phyloP scores from a whole-genome alignment of 2,329 filamentous ascomycete genomes.

The Epicoccum nigrum region DNA sequence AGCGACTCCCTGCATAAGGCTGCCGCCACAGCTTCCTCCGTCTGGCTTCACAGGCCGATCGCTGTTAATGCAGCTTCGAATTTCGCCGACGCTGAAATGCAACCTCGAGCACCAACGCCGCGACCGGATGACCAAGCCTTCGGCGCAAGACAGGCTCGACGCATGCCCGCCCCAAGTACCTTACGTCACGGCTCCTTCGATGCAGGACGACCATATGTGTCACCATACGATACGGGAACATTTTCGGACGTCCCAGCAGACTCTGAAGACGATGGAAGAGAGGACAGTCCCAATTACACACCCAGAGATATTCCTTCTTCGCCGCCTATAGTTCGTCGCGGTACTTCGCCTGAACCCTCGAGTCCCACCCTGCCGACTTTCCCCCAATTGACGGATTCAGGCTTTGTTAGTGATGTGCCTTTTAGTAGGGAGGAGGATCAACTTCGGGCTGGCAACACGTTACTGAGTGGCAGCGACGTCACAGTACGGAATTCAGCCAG shows the following conservation, averaged over 20 bases:
- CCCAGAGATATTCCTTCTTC: conserved; percentile 87
- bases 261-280: conserved; percentile 57
- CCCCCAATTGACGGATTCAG: conserved; percentile 68
- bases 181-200: conserved; percentile 68
- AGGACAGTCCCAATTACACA: conserved; percentile 60
- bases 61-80: conserved; percentile 57
- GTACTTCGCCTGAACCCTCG: conserved; percentile 71
- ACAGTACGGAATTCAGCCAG: conserved; percentile 18
- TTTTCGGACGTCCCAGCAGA: conserved; percentile 53
- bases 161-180: conserved; percentile 52
- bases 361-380: conserved; percentile 73
- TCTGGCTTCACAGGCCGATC: conserved; percentile 82
- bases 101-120: conserved; percentile 79
- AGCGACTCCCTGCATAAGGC: conserved; percentile 85
- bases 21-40: conserved; percentile 85
- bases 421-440: conserved; percentile 71
- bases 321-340: conserved; percentile 72
- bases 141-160: conserved; percentile 35
- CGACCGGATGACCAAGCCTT: conserved; percentile 61
- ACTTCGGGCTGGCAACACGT: conserved; percentile 48
- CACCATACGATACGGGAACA: conserved; percentile 39
- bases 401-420: conserved; percentile 81
- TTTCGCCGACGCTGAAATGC: conserved; percentile 67
- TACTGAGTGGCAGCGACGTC: conserved; percentile 30
- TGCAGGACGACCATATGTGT: conserved; percentile 36